Evolutionary conservation across 2,329 filamentous ascomycete genomes (phyloP), one percentile per base, ranked within the genome.

Genomic region (Apiospora phragmitis): DNA sequence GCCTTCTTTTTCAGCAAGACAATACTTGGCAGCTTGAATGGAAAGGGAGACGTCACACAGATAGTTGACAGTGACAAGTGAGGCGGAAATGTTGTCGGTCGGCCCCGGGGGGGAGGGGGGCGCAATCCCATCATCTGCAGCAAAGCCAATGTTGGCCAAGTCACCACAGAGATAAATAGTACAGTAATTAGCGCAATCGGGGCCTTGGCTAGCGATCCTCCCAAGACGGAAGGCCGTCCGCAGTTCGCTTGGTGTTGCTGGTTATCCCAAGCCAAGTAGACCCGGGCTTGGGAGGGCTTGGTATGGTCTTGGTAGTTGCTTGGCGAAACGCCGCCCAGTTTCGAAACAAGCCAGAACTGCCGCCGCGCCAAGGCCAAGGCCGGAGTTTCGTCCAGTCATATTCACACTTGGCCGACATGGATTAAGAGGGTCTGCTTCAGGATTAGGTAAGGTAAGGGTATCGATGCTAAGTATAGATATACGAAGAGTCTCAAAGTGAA

Each of bases 281-380:
- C 32, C 55, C 55, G 55, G 55, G 8, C 32, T 62, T 59, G 51
- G 51, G 16, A 59, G 16, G 26, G 32, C 55, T 59, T 59, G 51
- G 51, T 47, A 35, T 35, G 32, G 55, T 24, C 55, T 38, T 38
- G 55, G 55, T 5, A 38, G 21, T 11, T 35, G 32, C 55, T 62
- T 62, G 55, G 55, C 55, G 55, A 62, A 62, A 62, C 55, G 55
- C 55, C 12, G 51, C 8, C 55, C 29, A 62, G 32, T 62, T 62
- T 62, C 55, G 55, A 62, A 62, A 62, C 55, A 62, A 62, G 55
- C 55, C 29, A 62, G n/a, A 62, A 62, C 38, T 62, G 55, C 32
- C 55, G 55, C 55, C 38, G 8, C 4, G 32, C 55, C 55, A 62
- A 62, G 51, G 8, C 16, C 3, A 16, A 5, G n/a, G n/a, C n/a